Base-by-base conservation (phyloP, 2,329 filamentous ascomycete species). In the Penicillium concentricum region DNA sequence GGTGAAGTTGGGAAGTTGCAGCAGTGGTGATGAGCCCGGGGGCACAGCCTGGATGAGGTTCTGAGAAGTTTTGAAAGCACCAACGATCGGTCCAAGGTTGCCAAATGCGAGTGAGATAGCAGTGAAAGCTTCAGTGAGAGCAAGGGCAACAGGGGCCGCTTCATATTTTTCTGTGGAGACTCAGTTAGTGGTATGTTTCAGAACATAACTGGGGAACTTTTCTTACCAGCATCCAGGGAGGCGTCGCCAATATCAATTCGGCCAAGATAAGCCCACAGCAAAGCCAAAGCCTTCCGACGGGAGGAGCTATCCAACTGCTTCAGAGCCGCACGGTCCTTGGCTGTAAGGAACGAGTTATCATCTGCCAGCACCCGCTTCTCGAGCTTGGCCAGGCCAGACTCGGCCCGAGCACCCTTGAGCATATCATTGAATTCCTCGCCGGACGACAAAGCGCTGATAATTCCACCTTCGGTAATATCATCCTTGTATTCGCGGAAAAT, bases 181-280 rank as follows among this genome's bases (percentile, higher is more conserved):
- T 16, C 16, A 39, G 56, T 58, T 68, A 64, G 70, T 59, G 43
- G 44, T 38, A 48, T 16, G 20, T 54, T 41, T 34, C 38, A 20
- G 35, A 13, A 22, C 15, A 43, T 26, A n/a, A 9, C 22, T 26
- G 3, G 32, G 18, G 4, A 8, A 10, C 3, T 9, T 22, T 16
- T 24, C 65, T 56, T 64, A 75, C 78, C 87, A 72, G 87, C 87
- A 68, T 96, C 88, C 52, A 97, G 81, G 32, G 83, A 81, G 51
- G 84, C 75, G 68, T 96, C 92, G 42, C 89, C 88, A 24, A 99
- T 84, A 68, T 96, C 91, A 54, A 96, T 81, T 45, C 94, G 89
- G 59, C 90, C 91, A 46, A 97, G 84, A 73, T 99, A 97, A 41
- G 94, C 92, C 94, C 95, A 99, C 16, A 99, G 81, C 55, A 99